phyloP scores from a whole-genome alignment of 179 eudicot genomes.

The Carnegiea gigantea region DNA sequence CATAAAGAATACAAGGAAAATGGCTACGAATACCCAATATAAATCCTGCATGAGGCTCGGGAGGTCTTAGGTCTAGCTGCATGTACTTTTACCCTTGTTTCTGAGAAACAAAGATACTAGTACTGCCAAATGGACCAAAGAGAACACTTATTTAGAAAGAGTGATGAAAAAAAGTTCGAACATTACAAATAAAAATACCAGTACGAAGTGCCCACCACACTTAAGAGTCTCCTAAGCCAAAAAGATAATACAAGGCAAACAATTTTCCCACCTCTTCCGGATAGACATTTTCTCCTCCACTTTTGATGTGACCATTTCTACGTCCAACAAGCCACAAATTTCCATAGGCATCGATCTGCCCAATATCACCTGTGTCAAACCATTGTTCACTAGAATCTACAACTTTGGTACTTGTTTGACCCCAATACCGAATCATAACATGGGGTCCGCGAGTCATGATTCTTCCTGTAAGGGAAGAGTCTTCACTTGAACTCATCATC shows the following conservation, averaged over 20 bases:
- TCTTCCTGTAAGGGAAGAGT: conserved; percentile 51
- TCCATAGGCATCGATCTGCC: conserved; percentile 62
- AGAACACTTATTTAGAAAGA: not conserved
- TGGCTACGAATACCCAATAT: not conserved
- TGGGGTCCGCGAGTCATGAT: conserved; percentile 88
- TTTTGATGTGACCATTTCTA: conserved; percentile 74
- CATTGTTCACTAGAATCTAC: conserved; percentile 46
- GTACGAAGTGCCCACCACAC: too few relatives aligned
- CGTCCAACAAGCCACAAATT: conserved; percentile 92
- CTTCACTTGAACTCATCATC: conserved; percentile 42
- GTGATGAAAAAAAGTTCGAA: too few relatives aligned
- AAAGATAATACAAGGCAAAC: not conserved
- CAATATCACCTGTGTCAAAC: conserved; percentile 93
- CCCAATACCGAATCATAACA: conserved; percentile 81
- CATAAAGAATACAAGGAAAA: not conserved
- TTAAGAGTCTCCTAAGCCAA: not conserved
- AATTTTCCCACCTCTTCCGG: conserved; percentile 75
- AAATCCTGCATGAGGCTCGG: too few relatives aligned
- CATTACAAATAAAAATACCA: too few relatives aligned
- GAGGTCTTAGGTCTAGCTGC: not conserved
- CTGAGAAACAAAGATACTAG: not conserved
- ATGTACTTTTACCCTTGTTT: not conserved
- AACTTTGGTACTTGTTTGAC: conserved; percentile 26
- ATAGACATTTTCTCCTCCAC: conserved; percentile 91
- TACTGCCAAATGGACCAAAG: not conserved